Evolutionary conservation across 2,329 filamentous ascomycete genomes (phyloP).

Genomic region (Colletotrichum simmondsii): DNA sequence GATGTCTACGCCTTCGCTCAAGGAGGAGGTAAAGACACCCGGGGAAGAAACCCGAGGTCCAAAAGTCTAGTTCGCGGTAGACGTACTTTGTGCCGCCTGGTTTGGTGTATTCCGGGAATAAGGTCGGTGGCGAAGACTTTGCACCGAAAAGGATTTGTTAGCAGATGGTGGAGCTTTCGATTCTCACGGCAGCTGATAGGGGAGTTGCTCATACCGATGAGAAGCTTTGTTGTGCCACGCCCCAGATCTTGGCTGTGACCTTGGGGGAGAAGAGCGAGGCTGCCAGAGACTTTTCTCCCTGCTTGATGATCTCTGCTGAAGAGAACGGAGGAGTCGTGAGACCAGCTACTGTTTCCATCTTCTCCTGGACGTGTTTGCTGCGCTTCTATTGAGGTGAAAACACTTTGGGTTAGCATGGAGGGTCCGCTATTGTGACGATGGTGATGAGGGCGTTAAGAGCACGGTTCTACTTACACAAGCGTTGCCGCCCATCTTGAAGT

Average conservation of each 20-base stretch:
- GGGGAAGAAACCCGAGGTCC: constrained; percentile 61
- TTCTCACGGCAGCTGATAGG: too few species aligned
- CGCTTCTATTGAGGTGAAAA: constrained; percentile 6
- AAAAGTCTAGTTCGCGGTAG: constrained; percentile 53
- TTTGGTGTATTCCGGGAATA: constrained; percentile 51
- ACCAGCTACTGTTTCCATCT: background rate
- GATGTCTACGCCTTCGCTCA: constrained; percentile 44
- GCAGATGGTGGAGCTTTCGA: background rate
- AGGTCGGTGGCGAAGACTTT: constrained; percentile 31
- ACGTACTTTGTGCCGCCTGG: constrained; percentile 49
- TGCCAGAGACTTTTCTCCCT: background rate
- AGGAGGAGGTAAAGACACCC: constrained; percentile 55
- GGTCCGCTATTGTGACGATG: too few species aligned
- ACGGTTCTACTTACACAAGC: background rate
- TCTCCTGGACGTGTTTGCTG: background rate
- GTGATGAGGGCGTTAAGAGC: background rate
- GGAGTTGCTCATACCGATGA: background rate
- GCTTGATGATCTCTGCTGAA: background rate
- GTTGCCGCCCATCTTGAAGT: background rate
- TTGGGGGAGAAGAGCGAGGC: constrained; percentile 17
- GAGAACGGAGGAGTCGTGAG: constrained; percentile 9
- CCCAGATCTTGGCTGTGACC: constrained; percentile 29
- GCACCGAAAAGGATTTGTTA: background rate
- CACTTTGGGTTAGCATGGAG: background rate
- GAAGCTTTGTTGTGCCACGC: constrained; percentile 25